Evolutionary conservation across 306 rosid genomes (phyloP).

Genomic region (Gastrolobium bilobum): DNA sequence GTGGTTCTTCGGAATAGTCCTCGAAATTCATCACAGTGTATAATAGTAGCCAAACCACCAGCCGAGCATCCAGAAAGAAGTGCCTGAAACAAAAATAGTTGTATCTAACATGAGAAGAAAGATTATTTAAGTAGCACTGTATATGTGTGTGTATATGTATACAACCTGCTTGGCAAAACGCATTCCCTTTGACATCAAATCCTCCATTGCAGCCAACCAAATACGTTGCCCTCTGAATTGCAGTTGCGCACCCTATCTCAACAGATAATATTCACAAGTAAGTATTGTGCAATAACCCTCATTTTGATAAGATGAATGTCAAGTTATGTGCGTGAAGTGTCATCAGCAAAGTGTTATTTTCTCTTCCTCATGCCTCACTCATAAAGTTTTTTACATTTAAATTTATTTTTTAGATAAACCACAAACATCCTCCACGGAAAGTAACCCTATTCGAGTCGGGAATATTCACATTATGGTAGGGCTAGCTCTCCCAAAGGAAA

Average conservation of each 20-base stretch:
- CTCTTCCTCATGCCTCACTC: constrained; percentile 24
- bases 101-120: constrained; percentile 33
- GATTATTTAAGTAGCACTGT: constrained; percentile 2
- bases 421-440: too few relatives aligned
- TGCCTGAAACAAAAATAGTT: constrained; percentile 65
- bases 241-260: constrained; percentile 63
- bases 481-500: too few relatives aligned
- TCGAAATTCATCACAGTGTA: constrained; percentile 85
- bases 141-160: background rate
- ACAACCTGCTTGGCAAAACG: constrained; percentile 78
- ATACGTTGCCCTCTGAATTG: constrained; percentile 95
- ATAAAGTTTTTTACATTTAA: background rate
- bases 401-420: too few relatives aligned
- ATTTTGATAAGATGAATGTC: constrained; percentile 28
- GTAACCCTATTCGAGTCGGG: too few relatives aligned
- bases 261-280: constrained; percentile 14
- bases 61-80: constrained; percentile 99
- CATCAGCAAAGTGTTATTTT: constrained; percentile 11
- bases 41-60: constrained; percentile 83
- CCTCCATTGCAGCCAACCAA: constrained; percentile 88
- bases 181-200: constrained; percentile 91
- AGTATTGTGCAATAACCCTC: constrained; percentile 11
- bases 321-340: constrained; percentile 1
- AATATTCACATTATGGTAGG: too few relatives aligned
- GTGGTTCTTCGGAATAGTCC: constrained; percentile 70